Base-by-base conservation (phyloP, 169 alveolate genomes). In the Ichthyophthirius multifiliis region DNA sequence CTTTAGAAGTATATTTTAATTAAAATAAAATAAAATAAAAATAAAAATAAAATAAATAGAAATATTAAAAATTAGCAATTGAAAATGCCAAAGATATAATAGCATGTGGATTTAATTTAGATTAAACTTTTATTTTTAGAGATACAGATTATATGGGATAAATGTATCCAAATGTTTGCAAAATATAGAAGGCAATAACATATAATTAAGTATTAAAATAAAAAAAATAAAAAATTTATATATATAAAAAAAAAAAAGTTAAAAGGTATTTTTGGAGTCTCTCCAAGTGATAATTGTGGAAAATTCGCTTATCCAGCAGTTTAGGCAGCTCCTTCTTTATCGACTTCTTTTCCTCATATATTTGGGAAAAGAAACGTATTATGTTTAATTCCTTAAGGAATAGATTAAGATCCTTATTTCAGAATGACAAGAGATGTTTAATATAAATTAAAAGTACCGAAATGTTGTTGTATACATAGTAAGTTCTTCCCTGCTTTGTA, bases 341-440 rank as follows among this genome's bases (percentile, higher is more conserved):
- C 98, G 65, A 95, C 94, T 65, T 89, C 99, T 46, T 98, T 97
- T 92, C 99, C 99, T 13, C 96, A 94, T 35, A 94, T 97, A 31
- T 97, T 97, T 74, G 97, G 97, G n/a, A 86, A 90, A 41, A 86
- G 89, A 44, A 96, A 95, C 74, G 95, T 97, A 32, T 97, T 96
- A 13, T 97, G 99, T 78, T 92, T 98, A 35, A 96, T 96, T 13
- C 99, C 99, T 10, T 97, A 98, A 71, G 99, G 99, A 3, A 99
- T 99, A n/a, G 99, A 99, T 83, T 99, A 99, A 93, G 99, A 99
- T 80, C 99, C 99, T n/a, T 99, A 98, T 91, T 99, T 99, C 90
- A 88, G 99, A 87, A 93, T 98, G 94, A 97, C 99, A 5, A 92
- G 99, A 67, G 99, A 98, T 82, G 97, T 98, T 0, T 18, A 99